Evolutionary conservation across 345 rosid genomes (phyloP).

Genomic region (Iberis pinnata): DNA sequence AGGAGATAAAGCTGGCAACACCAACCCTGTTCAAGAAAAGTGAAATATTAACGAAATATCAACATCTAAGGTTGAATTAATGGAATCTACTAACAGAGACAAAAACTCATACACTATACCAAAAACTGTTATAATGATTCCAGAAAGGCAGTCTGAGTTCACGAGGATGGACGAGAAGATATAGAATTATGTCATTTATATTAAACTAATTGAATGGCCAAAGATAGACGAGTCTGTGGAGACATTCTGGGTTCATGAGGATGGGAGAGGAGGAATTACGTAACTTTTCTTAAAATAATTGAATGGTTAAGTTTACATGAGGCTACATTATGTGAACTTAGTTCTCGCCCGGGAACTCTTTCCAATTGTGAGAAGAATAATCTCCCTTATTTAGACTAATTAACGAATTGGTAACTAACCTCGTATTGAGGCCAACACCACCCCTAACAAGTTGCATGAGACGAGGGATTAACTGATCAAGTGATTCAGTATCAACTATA

Average conservation of each 20-base stretch:
- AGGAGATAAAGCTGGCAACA: slow-evolving; percentile 76
- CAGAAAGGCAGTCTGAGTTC: background rate
- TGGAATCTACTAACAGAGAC: background rate
- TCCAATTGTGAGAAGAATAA: background rate
- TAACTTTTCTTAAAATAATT: background rate
- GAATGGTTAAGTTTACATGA: slow-evolving; percentile 2
- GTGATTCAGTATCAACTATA: slow-evolving; percentile 59
- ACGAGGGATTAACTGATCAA: slow-evolving; percentile 72
- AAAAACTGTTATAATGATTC: background rate
- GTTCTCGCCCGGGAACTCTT: slow-evolving; percentile 1
- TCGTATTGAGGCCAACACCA: slow-evolving; percentile 92
- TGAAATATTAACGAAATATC: slow-evolving; percentile 6
- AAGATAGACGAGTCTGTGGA: slow-evolving; percentile 10
- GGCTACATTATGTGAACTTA: slow-evolving; percentile 10
- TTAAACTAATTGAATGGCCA: background rate
- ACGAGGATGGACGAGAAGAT: background rate
- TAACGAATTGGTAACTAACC: slow-evolving; percentile 41
- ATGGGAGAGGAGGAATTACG: background rate
- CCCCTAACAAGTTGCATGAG: slow-evolving; percentile 81
- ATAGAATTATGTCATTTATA: background rate
- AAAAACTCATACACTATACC: too few relatives aligned
- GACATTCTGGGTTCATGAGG: background rate
- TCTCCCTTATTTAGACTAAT: slow-evolving; percentile 4
- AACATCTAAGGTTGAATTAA: slow-evolving; percentile 2
- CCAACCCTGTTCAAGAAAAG: slow-evolving; percentile 62